Evolutionary conservation across 352 stramenopile genomes (phyloP).

Genomic region (Pythium scleroteichum): DNA sequence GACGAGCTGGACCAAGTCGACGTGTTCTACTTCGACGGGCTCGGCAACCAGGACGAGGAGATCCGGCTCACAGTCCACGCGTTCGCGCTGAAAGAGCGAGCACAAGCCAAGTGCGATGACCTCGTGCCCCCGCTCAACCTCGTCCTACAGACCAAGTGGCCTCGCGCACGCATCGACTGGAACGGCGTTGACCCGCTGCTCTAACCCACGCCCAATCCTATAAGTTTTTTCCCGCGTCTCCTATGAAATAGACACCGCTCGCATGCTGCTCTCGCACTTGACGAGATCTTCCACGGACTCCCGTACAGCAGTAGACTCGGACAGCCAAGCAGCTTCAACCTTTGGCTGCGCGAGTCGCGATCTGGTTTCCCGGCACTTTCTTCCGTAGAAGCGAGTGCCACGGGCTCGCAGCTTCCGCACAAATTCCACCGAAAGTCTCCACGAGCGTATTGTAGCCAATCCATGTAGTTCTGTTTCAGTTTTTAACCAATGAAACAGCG

Average conservation of each 20-base stretch:
- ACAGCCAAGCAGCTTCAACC: neutral
- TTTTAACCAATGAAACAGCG: conserved; percentile 11
- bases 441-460: conserved; percentile 11
- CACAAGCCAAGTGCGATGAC: conserved; percentile 47
- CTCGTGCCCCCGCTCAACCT: conserved; percentile 87
- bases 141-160: conserved; percentile 91
- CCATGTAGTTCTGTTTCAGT: neutral
- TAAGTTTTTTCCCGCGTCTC: neutral
- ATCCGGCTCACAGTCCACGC: conserved; percentile 66
- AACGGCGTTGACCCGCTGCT: conserved; percentile 87
- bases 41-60: conserved; percentile 88
- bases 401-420: conserved; percentile 3
- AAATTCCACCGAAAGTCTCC: conserved; percentile 24
- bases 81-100: conserved; percentile 28
- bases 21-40: conserved; percentile 88
- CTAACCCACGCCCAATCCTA: conserved; percentile 25
- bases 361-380: conserved; percentile 6
- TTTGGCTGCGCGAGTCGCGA: neutral
- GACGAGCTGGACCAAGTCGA: conserved; percentile 51
- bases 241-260: no score
- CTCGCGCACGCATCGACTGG: conserved; percentile 76
- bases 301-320: neutral
- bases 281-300: neutral
- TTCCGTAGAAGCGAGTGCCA: conserved; percentile 18
- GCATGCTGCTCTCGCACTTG: no score